Base-by-base conservation (phyloP, 345 rosid species). In the Eucalyptus sideroxylon region DNA sequence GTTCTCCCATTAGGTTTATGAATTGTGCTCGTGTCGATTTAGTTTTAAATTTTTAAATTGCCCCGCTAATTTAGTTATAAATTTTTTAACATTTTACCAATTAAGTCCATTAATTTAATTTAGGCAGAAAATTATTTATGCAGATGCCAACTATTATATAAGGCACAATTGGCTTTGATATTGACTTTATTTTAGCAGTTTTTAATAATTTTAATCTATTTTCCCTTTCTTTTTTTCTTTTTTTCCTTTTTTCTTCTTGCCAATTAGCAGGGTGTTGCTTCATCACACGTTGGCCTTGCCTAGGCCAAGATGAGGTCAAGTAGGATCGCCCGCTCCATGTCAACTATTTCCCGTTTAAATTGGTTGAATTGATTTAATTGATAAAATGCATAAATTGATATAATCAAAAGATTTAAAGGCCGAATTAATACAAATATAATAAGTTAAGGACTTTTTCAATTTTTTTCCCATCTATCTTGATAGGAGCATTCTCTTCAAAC, bases 61-160 rank as follows among this genome's bases (percentile, higher is more conserved):
- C n/a, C n/a, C n/a, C 1, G 0, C 5, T 0, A 9, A 23, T 56
- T 23, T 56, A 23, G 6, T 56, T 9, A 8, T 9, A 23, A 23
- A 23, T 0, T 9, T 56, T 56, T 4, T 56, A 56, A 56, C 1
- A 0, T 24, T 23, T 23, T 56, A 56, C 2, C 1, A 56, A 56
- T 53, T 19, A 1, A 53, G 24, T 53, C 24, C 0, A 53, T 8
- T 7, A 0, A 3, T 0, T 0, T 0, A 53, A 53, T 53, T 53
- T 53, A 53, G 3, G 3, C 4, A 56, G 1, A 23, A 24, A 56
- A 10, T 24, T 24, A 0, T 10, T 1, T 24, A 56, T 56, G 26
- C 0, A 53, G 0, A 53, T 53, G 11, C 5, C 59, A 53, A 53
- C 2, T 7, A 53, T 19, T 53, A 8, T 1, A 53, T 8, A 4